Evolutionary conservation across 1,284 basidiomycete genomes (phyloP).

Genomic region (Volvariella surrecta): DNA sequence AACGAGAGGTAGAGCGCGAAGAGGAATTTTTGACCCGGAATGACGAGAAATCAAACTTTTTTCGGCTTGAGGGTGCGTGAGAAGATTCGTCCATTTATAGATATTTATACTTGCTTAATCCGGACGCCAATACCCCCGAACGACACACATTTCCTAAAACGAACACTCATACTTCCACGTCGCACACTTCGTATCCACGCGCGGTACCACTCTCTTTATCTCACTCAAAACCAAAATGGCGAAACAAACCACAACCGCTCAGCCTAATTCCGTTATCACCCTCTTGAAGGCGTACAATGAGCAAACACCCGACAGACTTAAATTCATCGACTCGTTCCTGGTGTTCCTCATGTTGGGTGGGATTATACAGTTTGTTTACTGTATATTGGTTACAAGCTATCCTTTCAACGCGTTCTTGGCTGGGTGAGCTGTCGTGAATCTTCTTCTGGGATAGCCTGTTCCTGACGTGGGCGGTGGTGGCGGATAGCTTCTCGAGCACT

Average conservation of each 20-base stretch:
- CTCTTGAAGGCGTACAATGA: slow-evolving; percentile 75
- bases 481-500: slow-evolving; percentile 79
- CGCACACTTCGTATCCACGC: slow-evolving; percentile 12
- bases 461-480: slow-evolving; percentile 4
- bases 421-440: slow-evolving; percentile 53
- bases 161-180: too few species aligned
- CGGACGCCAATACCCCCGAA: too few species aligned
- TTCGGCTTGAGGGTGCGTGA: too few species aligned
- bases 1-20: slow-evolving; percentile 18
- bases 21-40: slow-evolving; percentile 21
- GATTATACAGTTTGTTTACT: slow-evolving; percentile 87
- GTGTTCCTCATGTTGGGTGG: slow-evolving; percentile 91
- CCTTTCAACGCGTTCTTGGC: slow-evolving; percentile 97
- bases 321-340: slow-evolving; percentile 91
- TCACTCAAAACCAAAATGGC: slow-evolving; percentile 11
- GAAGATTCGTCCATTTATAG: too few species aligned
- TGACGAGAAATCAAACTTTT: slow-evolving; percentile 5
- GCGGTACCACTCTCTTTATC: slow-evolving; percentile 9
- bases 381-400: slow-evolving; percentile 85
- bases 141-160: too few species aligned
- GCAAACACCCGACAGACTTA: slow-evolving; percentile 77
- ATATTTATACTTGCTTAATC: too few species aligned
- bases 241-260: slow-evolving; percentile 10
- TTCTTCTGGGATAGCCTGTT: background rate
- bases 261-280: slow-evolving; percentile 41